Evolutionary conservation across 208 protist species (phyloP).

Genomic region (Crithidia bombi): DNA sequence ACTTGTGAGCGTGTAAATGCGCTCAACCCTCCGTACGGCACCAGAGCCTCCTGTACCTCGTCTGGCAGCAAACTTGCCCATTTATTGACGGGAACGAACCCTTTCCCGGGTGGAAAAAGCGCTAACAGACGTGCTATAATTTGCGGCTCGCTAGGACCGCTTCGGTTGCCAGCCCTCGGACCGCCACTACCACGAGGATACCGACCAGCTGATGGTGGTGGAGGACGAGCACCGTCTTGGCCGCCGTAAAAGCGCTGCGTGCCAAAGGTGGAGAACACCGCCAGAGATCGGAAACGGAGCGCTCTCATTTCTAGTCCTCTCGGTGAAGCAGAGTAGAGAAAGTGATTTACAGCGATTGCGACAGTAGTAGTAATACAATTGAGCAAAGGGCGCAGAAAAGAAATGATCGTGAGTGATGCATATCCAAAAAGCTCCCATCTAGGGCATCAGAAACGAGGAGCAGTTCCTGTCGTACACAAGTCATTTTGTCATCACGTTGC

Average conservation of each 20-base stretch:
- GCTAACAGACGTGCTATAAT: constrained; percentile 66
- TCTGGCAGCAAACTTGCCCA: constrained; percentile 64
- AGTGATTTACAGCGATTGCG: neutral
- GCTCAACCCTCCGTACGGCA: constrained; percentile 60
- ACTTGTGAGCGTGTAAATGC: constrained; percentile 56
- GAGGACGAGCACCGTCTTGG: constrained; percentile 2
- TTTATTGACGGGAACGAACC: constrained; percentile 53
- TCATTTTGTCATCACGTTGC: too few species aligned
- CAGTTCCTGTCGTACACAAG: too few species aligned
- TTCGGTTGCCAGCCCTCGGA: constrained; percentile 19
- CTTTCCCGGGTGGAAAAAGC: constrained; percentile 51
- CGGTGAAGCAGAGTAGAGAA: neutral
- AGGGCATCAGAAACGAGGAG: too few species aligned
- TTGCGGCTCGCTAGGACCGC: constrained; percentile 58
- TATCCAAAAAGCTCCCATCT: too few species aligned
- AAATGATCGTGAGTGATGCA: too few species aligned
- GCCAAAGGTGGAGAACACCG: neutral
- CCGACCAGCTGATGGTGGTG: constrained; percentile 1
- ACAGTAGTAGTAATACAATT: too few species aligned
- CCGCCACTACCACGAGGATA: constrained; percentile 14
- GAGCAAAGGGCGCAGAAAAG: neutral
- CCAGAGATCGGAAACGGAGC: constrained; percentile 9
- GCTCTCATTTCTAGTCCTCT: constrained; percentile 32
- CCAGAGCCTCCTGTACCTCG: constrained; percentile 66
- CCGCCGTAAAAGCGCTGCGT: constrained; percentile 17